Base-by-base conservation (phyloP, 75 land plant genomes). In the Isoetes taiwanensis region DNA sequence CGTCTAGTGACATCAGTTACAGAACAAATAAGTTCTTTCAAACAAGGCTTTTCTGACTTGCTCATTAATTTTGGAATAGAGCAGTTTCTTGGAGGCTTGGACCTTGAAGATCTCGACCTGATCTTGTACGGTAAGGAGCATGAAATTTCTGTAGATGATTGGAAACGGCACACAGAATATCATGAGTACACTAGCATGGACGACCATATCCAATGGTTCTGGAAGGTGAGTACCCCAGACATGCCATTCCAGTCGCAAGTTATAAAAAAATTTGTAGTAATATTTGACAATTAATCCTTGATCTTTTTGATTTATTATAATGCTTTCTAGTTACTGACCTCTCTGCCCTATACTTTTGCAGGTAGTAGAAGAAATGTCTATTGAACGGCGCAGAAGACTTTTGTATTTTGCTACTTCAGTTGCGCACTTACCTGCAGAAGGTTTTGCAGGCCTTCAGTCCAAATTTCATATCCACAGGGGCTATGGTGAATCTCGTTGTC, bases 391-490 rank as follows among this genome's bases (percentile, higher is more conserved):
- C 28, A 75, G 80, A 48, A 46, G 68, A 11, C 80, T 90, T 25
- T 80, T 90, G 21, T 82, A 76, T 70, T 90, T 90, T 64, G 85
- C 93, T 76, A 86, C 96, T 2, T 85, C 96, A n/a, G 62, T 90
- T 3, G 78, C 68, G 42, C 77, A 82, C 64, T 69, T 90, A 33
- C 97, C 97, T 3, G 64, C 78, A 3, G 84, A 86, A 14, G 97
- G 97, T 14, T 90, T 90, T 56, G 34, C 75, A 41, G 93, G 97
- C 25, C 74, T 90, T 25, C 59, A 75, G 52, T 82, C 93, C 1
- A 81, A 72, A 43, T 80, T 90, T 32, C 82, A 73, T 61, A 86
- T 90, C 17, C 76, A 77, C 76, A 75, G 61, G 66, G 57, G 75
- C 4, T 55, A 58, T 28, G 76, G 73, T 4, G 70, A 85, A 12